Base-by-base conservation (phyloP, 768 basidiomycete species). In the Lyophyllum semitale region DNA sequence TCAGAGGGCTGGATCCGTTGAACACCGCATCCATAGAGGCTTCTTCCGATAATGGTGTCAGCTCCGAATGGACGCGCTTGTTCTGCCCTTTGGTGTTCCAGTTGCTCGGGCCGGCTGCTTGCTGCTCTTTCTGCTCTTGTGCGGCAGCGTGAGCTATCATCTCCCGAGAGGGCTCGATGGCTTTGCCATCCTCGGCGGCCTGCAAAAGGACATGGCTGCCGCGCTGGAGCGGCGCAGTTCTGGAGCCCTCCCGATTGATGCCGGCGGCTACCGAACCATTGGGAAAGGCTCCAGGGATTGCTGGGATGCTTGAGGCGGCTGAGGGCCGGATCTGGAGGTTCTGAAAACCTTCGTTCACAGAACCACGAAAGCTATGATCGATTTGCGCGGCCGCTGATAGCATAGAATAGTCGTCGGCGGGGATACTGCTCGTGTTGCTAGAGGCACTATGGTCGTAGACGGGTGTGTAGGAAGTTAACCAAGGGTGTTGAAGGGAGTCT, bases 401-500 rank as follows among this genome's bases (percentile, higher is more conserved):
- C 65, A 68, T 69, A 17, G 70, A 66, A 23, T 56, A 64, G 33
- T 71, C 66, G 4, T 52, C 32, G 8, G 48, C 43, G 32, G 49
- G 53, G 30, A 59, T 52, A 22, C 41, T 58, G 8, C 41, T 40
- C 12, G 47, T 48, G 17, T 30, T 29, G 37, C 17, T 50, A 29
- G 47, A 41, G 26, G 35, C 48, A 38, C 15, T 22, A 35, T 26
- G 50, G 35, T 51, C 51, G 49, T 73, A 69, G 29, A 70, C 61
- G 1, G 72, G 73, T 20, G 62, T 54, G 51, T 76, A 71, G 0
- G 68, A 63, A 37, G 57, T 33, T 2, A 98, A 78, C 96, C 96
- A 98, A 1, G 84, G 83, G 62, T 98, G 94, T 0, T 69, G 25
- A 9, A 90, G 78, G 0, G 94, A 88, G 0, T 81, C 76, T 2